phyloP scores from a whole-genome alignment of 306 rosid species.

The Purshia tridentata region DNA sequence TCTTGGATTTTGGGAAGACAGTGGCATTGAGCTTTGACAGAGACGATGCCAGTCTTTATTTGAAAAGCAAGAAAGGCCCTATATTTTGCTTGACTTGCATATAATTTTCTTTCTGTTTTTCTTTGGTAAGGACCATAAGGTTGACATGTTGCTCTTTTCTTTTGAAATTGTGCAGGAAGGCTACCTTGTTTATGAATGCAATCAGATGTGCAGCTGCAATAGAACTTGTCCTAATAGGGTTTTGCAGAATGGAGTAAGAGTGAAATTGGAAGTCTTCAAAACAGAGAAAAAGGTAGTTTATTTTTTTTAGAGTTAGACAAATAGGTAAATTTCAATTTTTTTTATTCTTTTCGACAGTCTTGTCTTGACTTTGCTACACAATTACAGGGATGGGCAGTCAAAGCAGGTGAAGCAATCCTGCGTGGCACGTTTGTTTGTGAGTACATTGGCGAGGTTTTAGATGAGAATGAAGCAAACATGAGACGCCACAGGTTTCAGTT shows the following conservation, averaged over 20 bases:
- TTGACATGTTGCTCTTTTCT: constrained; percentile 20
- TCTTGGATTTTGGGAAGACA: not conserved
- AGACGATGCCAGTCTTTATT: constrained; percentile 1
- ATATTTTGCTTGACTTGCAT: constrained; percentile 17
- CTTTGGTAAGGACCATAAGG: not conserved
- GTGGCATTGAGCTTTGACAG: not conserved
- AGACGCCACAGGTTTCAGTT: constrained; percentile 63
- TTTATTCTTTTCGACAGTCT: constrained; percentile 23
- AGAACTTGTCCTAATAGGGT: constrained; percentile 80
- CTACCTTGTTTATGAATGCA: constrained; percentile 95
- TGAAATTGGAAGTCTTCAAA: constrained; percentile 82
- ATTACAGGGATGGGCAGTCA: constrained; percentile 86
- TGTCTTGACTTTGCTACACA: constrained; percentile 25
- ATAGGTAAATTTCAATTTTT: not conserved
- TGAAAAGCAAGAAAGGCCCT: not conserved
- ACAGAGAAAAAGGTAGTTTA: constrained; percentile 73
- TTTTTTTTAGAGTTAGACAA: not conserved
- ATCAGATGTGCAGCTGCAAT: constrained; percentile 77
- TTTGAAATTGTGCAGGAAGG: constrained; percentile 73
- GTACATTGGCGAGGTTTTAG: constrained; percentile 84
- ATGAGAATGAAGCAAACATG: constrained; percentile 61
- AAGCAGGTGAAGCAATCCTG: constrained; percentile 83
- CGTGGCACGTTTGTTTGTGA: constrained; percentile 96
- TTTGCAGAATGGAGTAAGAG: constrained; percentile 90
- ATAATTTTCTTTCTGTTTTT: constrained; percentile 19